phyloP scores from a whole-genome alignment of 106 monocot species.

The Cymbidium sinense region DNA sequence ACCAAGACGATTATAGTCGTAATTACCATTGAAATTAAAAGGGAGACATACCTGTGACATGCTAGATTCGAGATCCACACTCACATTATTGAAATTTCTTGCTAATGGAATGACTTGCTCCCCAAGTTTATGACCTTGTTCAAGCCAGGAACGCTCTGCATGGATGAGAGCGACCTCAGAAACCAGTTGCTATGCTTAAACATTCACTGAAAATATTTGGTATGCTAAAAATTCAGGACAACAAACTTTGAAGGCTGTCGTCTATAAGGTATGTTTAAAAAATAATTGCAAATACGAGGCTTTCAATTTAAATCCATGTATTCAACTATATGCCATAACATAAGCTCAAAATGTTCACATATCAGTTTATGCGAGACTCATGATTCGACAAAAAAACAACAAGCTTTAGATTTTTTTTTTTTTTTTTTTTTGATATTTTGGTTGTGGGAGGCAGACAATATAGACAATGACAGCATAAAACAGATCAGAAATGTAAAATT shows the following conservation, averaged over 20 bases:
- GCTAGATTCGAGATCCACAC: conserved; percentile 60
- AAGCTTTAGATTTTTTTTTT: too few species aligned
- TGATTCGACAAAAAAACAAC: neutral
- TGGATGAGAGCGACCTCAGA: neutral
- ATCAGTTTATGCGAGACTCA: too few species aligned
- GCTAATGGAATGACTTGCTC: conserved; percentile 95
- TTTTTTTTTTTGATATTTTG: neutral
- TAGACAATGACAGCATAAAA: neutral
- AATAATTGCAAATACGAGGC: too few species aligned
- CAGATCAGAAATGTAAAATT: neutral
- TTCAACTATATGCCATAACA: too few species aligned
- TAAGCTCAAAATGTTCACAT: too few species aligned
- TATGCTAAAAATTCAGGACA: neutral
- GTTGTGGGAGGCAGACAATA: too few species aligned
- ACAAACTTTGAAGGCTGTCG: too few species aligned
- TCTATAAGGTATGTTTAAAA: too few species aligned
- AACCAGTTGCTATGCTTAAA: neutral
- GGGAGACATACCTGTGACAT: conserved; percentile 26
- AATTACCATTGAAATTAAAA: neutral
- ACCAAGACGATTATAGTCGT: neutral
- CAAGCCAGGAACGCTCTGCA: conserved; percentile 88
- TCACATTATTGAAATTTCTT: conserved; percentile 69
- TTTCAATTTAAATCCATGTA: neutral
- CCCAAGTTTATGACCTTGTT: conserved; percentile 90
- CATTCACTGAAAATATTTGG: neutral